Evolutionary conservation across 495 filamentous ascomycete genomes (phyloP).

Genomic region (Cryomyces minteri): DNA sequence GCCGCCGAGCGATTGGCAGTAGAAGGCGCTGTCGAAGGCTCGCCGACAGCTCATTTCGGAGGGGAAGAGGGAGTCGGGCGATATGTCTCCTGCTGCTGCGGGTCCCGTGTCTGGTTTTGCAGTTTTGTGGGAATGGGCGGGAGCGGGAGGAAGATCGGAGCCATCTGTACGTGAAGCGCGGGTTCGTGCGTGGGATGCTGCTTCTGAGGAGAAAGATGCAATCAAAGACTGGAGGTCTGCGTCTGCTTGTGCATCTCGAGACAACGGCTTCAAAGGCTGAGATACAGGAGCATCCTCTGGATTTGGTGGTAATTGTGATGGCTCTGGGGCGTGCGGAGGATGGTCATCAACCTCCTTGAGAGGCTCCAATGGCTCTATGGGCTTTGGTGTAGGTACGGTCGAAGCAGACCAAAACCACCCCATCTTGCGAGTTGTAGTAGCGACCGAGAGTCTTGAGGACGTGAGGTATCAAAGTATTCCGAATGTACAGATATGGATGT

Average conservation of each 20-base stretch:
- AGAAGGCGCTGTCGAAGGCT: constrained; percentile 85
- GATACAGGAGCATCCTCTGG: no score
- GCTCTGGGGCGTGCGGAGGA: no score
- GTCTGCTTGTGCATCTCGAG: constrained; percentile 40
- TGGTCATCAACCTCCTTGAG: no score
- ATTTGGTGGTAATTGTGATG: no score
- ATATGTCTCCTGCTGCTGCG: not conserved
- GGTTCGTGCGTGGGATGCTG: not conserved
- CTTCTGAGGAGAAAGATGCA: constrained; percentile 12
- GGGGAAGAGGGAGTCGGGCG: constrained; percentile 47
- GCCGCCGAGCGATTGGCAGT: constrained; percentile 76
- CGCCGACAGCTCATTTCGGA: constrained; percentile 71
- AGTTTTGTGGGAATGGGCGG: constrained; percentile 5
- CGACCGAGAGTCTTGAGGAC: not conserved
- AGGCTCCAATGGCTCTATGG: no score
- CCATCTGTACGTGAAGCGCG: not conserved
- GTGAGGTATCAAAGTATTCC: no score
- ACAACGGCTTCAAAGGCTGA: constrained; percentile 24
- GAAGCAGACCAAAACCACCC: no score
- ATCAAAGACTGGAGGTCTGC: constrained; percentile 42
- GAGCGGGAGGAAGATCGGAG: not conserved
- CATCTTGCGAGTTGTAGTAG: constrained; percentile 1
- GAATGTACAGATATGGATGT: not conserved
- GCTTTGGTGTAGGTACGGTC: no score
- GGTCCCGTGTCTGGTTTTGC: constrained; percentile 18